Conservation (phyloP, 2,329 filamentous ascomycete genomes). For the Tolypocladium pustulatum region DNA sequence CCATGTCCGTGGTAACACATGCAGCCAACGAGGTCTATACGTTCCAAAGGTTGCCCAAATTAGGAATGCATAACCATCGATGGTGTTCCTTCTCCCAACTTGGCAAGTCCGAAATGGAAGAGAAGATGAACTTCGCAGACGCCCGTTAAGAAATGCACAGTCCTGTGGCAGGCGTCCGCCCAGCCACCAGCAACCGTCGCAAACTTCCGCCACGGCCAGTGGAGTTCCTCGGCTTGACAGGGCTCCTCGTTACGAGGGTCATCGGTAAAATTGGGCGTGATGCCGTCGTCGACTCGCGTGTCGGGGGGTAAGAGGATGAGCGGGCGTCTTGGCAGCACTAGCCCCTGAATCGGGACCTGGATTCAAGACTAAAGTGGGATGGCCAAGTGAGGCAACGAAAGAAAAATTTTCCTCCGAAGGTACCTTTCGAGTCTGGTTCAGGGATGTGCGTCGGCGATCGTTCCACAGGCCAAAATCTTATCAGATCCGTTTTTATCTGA, state of each 20-base stretch:
- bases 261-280: background rate
- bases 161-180: background rate
- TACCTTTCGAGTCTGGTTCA: background rate
- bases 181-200: background rate
- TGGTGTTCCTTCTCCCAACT: no score
- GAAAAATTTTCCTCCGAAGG: background rate
- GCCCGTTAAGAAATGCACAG: background rate
- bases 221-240: background rate
- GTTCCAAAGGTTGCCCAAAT: background rate
- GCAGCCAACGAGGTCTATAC: background rate
- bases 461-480: conserved; percentile 17
- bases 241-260: background rate
- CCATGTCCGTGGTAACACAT: background rate
- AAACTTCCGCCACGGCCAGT: background rate
- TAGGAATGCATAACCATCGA: background rate
- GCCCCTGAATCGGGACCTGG: background rate
- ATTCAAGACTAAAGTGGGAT: background rate
- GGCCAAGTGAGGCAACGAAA: background rate
- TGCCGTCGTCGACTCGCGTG: background rate
- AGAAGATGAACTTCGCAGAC: background rate
- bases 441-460: background rate
- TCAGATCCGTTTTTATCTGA: conserved; percentile 41
- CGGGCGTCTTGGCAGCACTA: background rate
- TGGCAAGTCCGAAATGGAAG: background rate
- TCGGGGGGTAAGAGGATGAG: background rate